Conservation (phyloP, 2,329 filamentous ascomycete species). For the Penicillium sp. region DNA sequence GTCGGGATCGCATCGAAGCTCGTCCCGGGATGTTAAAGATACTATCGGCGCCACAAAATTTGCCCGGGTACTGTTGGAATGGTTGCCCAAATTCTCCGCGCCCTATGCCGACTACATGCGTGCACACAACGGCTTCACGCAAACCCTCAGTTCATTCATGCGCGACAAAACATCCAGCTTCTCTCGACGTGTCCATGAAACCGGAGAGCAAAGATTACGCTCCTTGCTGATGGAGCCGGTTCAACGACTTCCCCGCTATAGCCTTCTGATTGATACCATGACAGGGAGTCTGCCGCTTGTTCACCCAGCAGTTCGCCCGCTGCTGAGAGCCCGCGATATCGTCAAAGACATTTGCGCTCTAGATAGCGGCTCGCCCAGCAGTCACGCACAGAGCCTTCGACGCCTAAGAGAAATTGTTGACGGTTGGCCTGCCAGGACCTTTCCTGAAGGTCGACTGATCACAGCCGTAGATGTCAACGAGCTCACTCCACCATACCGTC, state of each 20-base stretch:
- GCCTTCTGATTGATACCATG: slow-evolving; percentile 93
- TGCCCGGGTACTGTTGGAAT: slow-evolving; percentile 75
- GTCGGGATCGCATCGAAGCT: slow-evolving; percentile 42
- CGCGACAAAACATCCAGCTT: slow-evolving; percentile 74
- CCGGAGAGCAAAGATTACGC: slow-evolving; percentile 82
- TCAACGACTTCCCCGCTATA: slow-evolving; percentile 88
- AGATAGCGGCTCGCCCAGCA: slow-evolving; percentile 60
- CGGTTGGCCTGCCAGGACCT: slow-evolving; percentile 66
- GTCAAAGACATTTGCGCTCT: slow-evolving; percentile 96
- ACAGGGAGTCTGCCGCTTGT: slow-evolving; percentile 75
- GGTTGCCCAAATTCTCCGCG: slow-evolving; percentile 87
- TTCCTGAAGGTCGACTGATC: slow-evolving; percentile 71
- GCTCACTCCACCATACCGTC: slow-evolving; percentile 63
- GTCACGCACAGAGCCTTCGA: slow-evolving; percentile 67
- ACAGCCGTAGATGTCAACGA: slow-evolving; percentile 75
- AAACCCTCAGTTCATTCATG: slow-evolving; percentile 71
- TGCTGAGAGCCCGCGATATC: slow-evolving; percentile 85
- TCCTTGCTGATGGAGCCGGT: slow-evolving; percentile 95
- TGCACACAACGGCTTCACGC: slow-evolving; percentile 79
- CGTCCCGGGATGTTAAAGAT: slow-evolving; percentile 53
- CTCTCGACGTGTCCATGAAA: slow-evolving; percentile 69
- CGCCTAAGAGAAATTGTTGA: slow-evolving; percentile 71
- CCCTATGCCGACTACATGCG: slow-evolving; percentile 92
- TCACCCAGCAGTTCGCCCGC: slow-evolving; percentile 73
- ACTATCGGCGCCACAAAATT: slow-evolving; percentile 72